Evolutionary conservation across 257 asterid species (phyloP).

Genomic region (Rubia yunnanensis): DNA sequence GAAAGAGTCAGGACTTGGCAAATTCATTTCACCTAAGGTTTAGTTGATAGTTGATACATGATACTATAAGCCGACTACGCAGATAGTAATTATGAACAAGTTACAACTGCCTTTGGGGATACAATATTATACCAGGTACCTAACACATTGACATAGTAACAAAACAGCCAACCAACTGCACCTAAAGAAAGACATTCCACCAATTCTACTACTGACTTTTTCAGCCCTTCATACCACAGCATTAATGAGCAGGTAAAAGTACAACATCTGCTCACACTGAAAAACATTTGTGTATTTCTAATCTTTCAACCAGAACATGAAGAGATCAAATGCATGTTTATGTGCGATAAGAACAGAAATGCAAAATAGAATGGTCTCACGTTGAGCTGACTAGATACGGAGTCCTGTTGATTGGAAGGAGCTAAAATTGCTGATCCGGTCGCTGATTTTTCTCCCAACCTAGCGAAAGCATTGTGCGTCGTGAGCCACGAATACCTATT

Average conservation of each 20-base stretch:
- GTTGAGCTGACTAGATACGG: conserved; percentile 69
- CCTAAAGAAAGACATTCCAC: not conserved
- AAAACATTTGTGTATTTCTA: not conserved
- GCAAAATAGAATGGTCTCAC: conserved; percentile 25
- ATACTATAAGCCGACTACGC: not conserved
- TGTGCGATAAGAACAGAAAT: not conserved
- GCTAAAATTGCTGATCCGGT: conserved; percentile 56
- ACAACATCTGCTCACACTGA: not conserved
- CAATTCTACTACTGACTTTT: not conserved
- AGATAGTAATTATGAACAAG: not conserved
- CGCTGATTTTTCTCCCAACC: conserved; percentile 56
- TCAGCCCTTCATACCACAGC: not conserved
- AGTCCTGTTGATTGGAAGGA: conserved; percentile 82
- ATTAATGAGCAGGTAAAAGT: not conserved
- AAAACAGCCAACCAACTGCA: conserved; percentile 15
- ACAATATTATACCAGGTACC: not conserved
- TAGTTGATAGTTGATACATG: conserved; percentile 5
- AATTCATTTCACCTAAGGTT: not conserved
- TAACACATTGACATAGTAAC: not conserved
- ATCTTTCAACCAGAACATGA: not conserved
- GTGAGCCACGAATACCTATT: conserved; percentile 89
- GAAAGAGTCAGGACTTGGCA: not conserved
- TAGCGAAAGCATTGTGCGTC: conserved; percentile 77
- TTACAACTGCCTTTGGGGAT: not conserved
- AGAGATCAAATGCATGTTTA: not conserved